Conservation (phyloP, 345 rosid species). For the Litchi chinensis region DNA sequence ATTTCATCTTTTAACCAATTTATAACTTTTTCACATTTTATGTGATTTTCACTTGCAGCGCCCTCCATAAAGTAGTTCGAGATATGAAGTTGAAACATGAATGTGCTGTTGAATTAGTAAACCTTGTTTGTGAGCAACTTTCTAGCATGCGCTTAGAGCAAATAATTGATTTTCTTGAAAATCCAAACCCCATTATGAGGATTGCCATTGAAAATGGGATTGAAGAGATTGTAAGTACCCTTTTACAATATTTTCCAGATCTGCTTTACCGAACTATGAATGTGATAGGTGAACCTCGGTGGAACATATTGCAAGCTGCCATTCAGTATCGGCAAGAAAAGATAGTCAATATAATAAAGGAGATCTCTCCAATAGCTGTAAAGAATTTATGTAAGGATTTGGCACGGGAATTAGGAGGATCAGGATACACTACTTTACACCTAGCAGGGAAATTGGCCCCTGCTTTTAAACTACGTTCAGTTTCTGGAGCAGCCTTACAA, state of each 20-base stretch:
- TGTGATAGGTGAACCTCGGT: rapidly evolving
- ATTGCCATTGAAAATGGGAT: not conserved
- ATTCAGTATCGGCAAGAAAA: not conserved
- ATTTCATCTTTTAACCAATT: too few species aligned
- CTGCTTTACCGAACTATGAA: rapidly evolving
- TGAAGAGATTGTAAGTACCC: not conserved
- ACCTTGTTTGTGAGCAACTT: not conserved
- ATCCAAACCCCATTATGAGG: not conserved
- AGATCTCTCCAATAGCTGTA: not conserved
- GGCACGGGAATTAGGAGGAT: too few species aligned
- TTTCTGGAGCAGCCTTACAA: not conserved
- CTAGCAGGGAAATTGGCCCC: not conserved
- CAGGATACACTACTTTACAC: not conserved
- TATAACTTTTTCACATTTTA: too few species aligned
- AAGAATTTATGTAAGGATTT: not conserved
- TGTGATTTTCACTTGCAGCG: conserved; percentile 12
- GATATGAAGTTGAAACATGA: not conserved
- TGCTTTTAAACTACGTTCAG: not conserved
- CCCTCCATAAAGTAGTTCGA: not conserved
- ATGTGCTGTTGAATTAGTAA: not conserved
- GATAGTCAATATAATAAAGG: conserved; percentile 9
- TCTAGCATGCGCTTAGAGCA: not conserved
- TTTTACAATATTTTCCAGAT: not conserved
- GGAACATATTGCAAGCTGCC: conserved; percentile 11
- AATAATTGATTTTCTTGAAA: not conserved